phyloP scores from a whole-genome alignment of 345 rosid species.

The Fremontodendron californicum region DNA sequence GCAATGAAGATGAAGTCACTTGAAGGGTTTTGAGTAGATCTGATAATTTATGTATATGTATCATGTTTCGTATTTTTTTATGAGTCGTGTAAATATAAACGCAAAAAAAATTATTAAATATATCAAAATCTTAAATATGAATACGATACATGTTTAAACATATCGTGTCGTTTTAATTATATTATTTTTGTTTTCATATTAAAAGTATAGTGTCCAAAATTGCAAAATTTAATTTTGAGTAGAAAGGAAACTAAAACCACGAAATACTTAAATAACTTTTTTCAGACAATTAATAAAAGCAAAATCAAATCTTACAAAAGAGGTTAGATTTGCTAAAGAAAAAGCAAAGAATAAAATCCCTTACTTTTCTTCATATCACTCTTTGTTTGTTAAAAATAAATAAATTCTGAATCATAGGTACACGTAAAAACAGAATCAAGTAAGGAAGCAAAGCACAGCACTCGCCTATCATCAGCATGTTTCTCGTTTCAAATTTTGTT shows the following conservation, averaged over 20 bases:
- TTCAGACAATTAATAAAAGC: neutral
- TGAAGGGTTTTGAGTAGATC: no score
- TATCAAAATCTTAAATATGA: no score
- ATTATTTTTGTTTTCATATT: no score
- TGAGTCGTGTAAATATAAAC: no score
- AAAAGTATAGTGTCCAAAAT: no score
- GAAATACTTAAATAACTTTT: neutral
- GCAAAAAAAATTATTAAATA: no score
- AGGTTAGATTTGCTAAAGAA: neutral
- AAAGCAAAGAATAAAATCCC: slow-evolving; percentile 33
- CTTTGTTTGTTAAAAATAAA: neutral
- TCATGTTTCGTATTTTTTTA: no score
- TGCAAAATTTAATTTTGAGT: no score
- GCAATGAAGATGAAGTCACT: neutral
- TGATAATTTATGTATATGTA: no score
- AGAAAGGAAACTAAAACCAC: neutral
- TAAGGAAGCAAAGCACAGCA: slow-evolving; percentile 26
- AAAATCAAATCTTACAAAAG: neutral
- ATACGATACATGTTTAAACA: no score
- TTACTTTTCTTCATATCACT: slow-evolving; percentile 6
- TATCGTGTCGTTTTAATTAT: no score
- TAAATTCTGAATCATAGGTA: slow-evolving; percentile 8
- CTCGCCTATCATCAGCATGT: neutral
- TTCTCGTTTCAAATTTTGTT: neutral
- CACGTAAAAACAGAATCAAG: slow-evolving; percentile 27